phyloP scores from a whole-genome alignment of 2,329 filamentous ascomycete species.

The Pseudogymnoascus sp. region DNA sequence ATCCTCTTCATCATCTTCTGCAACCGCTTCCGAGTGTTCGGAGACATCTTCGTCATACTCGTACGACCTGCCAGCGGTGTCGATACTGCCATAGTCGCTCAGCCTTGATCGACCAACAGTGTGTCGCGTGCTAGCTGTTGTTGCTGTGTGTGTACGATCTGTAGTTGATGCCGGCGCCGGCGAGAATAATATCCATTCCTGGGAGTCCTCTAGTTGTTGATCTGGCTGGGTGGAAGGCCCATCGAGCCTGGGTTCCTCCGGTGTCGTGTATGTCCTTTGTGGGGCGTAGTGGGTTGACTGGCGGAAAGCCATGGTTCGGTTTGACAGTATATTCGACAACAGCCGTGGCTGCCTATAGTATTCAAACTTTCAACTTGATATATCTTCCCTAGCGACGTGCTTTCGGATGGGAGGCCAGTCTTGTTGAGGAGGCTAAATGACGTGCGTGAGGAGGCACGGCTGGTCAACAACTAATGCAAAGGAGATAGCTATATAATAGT shows the following conservation, averaged over 20 bases:
- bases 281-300: slow-evolving; percentile 50
- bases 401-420: not conserved
- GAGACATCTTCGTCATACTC: slow-evolving; percentile 40
- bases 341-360: not conserved
- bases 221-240: slow-evolving; percentile 21
- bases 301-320: slow-evolving; percentile 49
- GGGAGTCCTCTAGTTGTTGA: slow-evolving; percentile 59
- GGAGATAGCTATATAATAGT: not conserved
- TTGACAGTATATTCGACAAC: not conserved
- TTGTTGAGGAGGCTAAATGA: not conserved
- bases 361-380: not conserved
- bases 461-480: not conserved
- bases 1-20: slow-evolving; percentile 52
- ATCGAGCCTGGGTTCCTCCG: slow-evolving; percentile 34
- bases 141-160: slow-evolving; percentile 56
- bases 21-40: slow-evolving; percentile 53
- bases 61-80: slow-evolving; percentile 59
- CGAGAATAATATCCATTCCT: slow-evolving; percentile 96
- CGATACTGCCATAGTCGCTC: slow-evolving; percentile 75
- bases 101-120: slow-evolving; percentile 65
- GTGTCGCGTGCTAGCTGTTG: slow-evolving; percentile 55
- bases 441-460: not conserved
- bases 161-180: slow-evolving; percentile 62
- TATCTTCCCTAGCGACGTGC: not conserved
- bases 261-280: slow-evolving; percentile 41